Evolutionary conservation across 441 rosid genomes (phyloP).

Genomic region (Geranium incanum): DNA sequence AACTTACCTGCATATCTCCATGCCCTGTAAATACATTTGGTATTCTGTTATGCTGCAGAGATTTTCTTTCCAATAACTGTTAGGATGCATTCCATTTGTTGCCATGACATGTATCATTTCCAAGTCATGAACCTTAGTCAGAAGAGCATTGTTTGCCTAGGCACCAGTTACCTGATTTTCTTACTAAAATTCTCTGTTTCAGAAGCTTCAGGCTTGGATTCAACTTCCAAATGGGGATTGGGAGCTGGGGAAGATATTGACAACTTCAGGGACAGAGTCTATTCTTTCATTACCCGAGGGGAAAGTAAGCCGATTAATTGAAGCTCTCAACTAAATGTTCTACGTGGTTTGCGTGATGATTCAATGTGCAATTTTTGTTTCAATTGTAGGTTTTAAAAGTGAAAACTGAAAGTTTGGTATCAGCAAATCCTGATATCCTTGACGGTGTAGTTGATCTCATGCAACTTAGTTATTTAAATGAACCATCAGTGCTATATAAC

Average conservation of each 20-base stretch:
- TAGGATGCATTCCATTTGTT: not conserved
- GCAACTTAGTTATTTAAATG: conserved; percentile 97
- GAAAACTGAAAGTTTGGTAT: conserved; percentile 61
- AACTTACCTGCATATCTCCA: conserved; percentile 3
- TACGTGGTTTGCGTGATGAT: conserved; percentile 20
- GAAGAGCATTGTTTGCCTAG: conserved; percentile 7
- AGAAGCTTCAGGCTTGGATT: conserved; percentile 84
- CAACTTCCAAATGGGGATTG: conserved; percentile 81
- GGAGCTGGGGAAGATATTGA: conserved; percentile 72
- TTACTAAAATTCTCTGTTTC: conserved; percentile 28
- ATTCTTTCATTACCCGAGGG: conserved; percentile 64
- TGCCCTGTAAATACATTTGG: not conserved
- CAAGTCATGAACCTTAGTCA: not conserved
- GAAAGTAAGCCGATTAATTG: conserved; percentile 47
- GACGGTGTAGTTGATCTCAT: conserved; percentile 97
- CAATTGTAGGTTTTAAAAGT: conserved; percentile 55
- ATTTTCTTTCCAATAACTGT: conserved; percentile 1
- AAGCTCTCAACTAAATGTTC: conserved; percentile 13
- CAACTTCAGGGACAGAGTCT: conserved; percentile 62
- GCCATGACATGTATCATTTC: conserved; percentile 3
- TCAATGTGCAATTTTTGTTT: conserved; percentile 16
- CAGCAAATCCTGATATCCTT: conserved; percentile 96
- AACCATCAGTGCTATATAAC: conserved; percentile 88
- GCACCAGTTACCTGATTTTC: conserved; percentile 14
- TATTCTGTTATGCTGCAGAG: conserved; percentile 1